Conservation (phyloP, 768 basidiomycete genomes). For the Kockovaella imperatae region DNA sequence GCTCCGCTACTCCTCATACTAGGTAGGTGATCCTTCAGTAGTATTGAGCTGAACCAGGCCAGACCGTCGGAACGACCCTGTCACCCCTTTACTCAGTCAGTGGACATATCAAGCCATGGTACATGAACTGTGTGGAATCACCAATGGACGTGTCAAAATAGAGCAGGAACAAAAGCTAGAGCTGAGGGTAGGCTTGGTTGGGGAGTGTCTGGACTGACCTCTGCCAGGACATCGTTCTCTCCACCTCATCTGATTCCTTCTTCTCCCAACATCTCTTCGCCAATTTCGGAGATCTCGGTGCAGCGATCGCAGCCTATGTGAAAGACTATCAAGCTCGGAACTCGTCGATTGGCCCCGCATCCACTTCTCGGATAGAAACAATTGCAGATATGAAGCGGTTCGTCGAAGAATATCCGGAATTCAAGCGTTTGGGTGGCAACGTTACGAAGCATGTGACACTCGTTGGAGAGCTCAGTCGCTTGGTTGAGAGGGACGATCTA, state of each 20-base stretch:
- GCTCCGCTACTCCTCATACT: constrained; percentile 77
- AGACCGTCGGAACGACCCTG: constrained; percentile 93
- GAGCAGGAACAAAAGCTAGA: constrained; percentile 84
- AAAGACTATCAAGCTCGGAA: constrained; percentile 62
- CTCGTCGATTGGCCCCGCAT: constrained; percentile 49
- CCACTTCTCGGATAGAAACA: constrained; percentile 77
- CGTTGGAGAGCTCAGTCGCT: constrained; percentile 86
- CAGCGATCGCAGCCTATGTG: constrained; percentile 83
- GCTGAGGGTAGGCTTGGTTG: constrained; percentile 57
- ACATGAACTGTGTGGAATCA: constrained; percentile 85
- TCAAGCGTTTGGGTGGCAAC: constrained; percentile 89
- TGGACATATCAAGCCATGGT: constrained; percentile 99
- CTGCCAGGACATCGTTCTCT: constrained; percentile 80
- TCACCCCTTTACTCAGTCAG: constrained; percentile 89
- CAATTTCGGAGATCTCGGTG: constrained; percentile 94
- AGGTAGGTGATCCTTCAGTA: constrained; percentile 23
- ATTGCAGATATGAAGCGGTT: constrained; percentile 95
- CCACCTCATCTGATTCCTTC: constrained; percentile 84
- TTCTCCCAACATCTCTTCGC: constrained; percentile 82
- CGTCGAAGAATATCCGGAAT: constrained; percentile 97
- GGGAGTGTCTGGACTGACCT: constrained; percentile 2
- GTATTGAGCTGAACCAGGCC: not conserved
- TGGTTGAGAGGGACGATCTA: constrained; percentile 77
- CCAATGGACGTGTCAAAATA: constrained; percentile 79
- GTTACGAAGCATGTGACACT: constrained; percentile 97